Evolutionary conservation across 192 early-diverging fungal species (phyloP), one percentile per base, ranked within the genome.

Genomic region (Dispira parvispora): DNA sequence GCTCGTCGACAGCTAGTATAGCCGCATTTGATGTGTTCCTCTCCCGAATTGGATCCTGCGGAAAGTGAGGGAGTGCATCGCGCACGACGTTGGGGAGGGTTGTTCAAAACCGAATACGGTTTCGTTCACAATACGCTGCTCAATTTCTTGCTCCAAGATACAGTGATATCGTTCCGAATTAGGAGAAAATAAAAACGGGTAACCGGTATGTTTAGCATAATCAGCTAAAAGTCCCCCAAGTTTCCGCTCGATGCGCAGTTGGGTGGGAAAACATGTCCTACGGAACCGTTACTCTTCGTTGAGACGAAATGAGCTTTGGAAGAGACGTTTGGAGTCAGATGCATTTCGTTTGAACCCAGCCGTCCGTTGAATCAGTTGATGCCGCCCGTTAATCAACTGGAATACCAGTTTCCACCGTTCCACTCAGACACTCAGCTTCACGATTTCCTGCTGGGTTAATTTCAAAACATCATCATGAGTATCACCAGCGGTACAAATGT

Each of bases 201-300:
- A 47, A 62, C 11, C 58, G 42, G 18, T 65, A 67, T 72, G 46
- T 43, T 66, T 45, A 69, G 89, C 85, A 56, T 75, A 83, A 26
- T 63, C 67, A 28, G 72, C 52, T 32, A 89, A 69, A 2, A 70
- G 73, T 20, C 73, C 65, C 16, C 78, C 65, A 49, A 91, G 68
- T 11, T 63, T 61, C 27, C 72, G 63, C 64, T 91, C 89, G 65
- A 85, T 64, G 32, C 75, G 77, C 14, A 88, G 61, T 14, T 90
- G 66, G 2, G 77, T 87, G 25, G 89, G 89, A 61, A 81, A 84
- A 38, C 85, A 87, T 0, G 82, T 76, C 49, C 87, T 88, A 28
- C 89, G 65, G 71, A 85, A 91, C 67, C 80, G 77, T 46, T 91
- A 88, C 66, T 91, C 89, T 67, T 91, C 88, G 28, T 86, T 62